Evolutionary conservation across 2,329 filamentous ascomycete genomes (phyloP).

Genomic region (Monilinia aucupariae): DNA sequence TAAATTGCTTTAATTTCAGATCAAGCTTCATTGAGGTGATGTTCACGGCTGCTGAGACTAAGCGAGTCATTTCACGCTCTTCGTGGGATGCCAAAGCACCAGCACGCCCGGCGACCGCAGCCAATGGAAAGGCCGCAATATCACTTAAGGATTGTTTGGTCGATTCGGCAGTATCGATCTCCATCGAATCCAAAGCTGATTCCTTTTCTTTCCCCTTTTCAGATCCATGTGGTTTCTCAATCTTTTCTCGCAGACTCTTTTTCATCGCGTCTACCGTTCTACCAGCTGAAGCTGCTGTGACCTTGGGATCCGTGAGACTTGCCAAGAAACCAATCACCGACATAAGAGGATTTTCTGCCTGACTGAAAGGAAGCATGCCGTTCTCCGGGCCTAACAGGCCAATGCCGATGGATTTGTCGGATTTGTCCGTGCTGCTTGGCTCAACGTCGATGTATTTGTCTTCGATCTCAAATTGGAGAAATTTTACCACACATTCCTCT

Average conservation of each 20-base stretch:
- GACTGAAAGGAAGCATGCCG: conserved; percentile 81
- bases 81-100: conserved; percentile 90
- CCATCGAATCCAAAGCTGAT: conserved; percentile 53
- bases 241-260: conserved; percentile 68
- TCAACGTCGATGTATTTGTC: conserved; percentile 92
- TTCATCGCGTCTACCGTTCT: conserved; percentile 84
- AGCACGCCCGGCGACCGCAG: conserved; percentile 77
- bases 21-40: conserved; percentile 93
- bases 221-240: conserved; percentile 56
- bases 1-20: conserved; percentile 91
- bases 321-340: conserved; percentile 93
- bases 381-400: conserved; percentile 65
- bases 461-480: conserved; percentile 93
- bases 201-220: conserved; percentile 55
- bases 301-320: conserved; percentile 80
- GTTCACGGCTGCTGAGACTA: conserved; percentile 89
- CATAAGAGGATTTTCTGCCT: conserved; percentile 93
- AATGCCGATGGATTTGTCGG: conserved; percentile 46
- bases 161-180: conserved; percentile 53
- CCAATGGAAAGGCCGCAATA: conserved; percentile 74
- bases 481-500: conserved; percentile 95
- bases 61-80: conserved; percentile 90
- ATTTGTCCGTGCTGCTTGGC: conserved; percentile 43
- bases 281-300: conserved; percentile 84
- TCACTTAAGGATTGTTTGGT: conserved; percentile 44